Conservation (phyloP, 345 rosid species). For the Camelina laxa region DNA sequence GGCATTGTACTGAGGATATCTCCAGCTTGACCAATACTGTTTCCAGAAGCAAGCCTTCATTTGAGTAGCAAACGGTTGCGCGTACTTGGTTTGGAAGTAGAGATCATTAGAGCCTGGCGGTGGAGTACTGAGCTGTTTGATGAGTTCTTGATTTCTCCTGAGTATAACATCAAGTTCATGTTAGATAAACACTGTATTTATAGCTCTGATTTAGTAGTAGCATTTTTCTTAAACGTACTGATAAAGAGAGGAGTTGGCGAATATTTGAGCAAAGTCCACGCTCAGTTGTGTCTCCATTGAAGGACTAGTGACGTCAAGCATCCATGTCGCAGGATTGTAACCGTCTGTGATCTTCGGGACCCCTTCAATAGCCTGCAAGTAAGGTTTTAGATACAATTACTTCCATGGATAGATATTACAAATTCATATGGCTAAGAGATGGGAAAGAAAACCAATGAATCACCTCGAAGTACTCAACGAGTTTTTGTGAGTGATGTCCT, state of each 20-base stretch:
- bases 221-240: slow-evolving; percentile 50
- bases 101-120: slow-evolving; percentile 64
- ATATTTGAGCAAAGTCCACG: slow-evolving; percentile 77
- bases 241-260: slow-evolving; percentile 64
- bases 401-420: slow-evolving; percentile 13
- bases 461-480: slow-evolving; percentile 87
- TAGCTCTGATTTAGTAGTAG: background rate
- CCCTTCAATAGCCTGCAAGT: slow-evolving; percentile 67
- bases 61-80: slow-evolving; percentile 65
- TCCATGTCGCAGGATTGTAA: slow-evolving; percentile 94
- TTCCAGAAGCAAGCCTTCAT: slow-evolving; percentile 85
- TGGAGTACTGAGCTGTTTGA: slow-evolving; percentile 65
- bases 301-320: slow-evolving; percentile 77
- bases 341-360: slow-evolving; percentile 74
- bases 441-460: slow-evolving; percentile 16
- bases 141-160: slow-evolving; percentile 76
- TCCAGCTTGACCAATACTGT: slow-evolving; percentile 76
- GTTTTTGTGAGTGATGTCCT: slow-evolving; percentile 78
- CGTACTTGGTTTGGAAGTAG: slow-evolving; percentile 64
- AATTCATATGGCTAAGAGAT: background rate
- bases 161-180: slow-evolving; percentile 2
- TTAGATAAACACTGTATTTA: background rate
- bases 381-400: slow-evolving; percentile 7
- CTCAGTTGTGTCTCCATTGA: slow-evolving; percentile 67
- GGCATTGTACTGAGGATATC: slow-evolving; percentile 77